Conservation (phyloP, 2,329 filamentous ascomycete species). For the Clonostachys byssicola region DNA sequence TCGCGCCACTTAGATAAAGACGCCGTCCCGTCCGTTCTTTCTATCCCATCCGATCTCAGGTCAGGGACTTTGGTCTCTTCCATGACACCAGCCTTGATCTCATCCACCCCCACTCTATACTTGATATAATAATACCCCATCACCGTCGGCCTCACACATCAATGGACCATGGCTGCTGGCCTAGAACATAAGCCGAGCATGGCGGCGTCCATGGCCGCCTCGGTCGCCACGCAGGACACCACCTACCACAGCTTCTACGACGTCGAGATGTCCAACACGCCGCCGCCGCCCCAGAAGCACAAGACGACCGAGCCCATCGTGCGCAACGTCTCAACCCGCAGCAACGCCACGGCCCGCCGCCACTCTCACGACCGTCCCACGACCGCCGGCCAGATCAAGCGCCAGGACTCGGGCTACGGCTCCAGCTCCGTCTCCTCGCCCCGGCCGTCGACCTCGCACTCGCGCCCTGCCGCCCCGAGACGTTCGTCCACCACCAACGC, state of each 20-base stretch:
- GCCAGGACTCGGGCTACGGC: constrained; percentile 57
- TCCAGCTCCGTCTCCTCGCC: constrained; percentile 35
- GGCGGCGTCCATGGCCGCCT: background rate
- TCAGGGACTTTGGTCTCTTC: too few species aligned
- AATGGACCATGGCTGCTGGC: too few species aligned
- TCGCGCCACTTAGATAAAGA: too few species aligned
- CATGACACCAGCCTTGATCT: too few species aligned
- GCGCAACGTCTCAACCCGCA: background rate
- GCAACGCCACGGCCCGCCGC: constrained; percentile 2
- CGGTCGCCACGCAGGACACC: constrained; percentile 12
- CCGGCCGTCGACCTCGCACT: constrained; percentile 27
- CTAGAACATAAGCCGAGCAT: too few species aligned
- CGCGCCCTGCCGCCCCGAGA: constrained; percentile 18
- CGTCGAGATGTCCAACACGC: constrained; percentile 39
- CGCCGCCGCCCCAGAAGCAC: constrained; percentile 14
- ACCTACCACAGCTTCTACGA: constrained; percentile 53
- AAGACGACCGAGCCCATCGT: constrained; percentile 6
- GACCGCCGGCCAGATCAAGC: constrained; percentile 36
- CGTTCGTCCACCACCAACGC: constrained; percentile 18
- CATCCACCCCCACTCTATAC: too few species aligned
- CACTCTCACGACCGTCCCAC: constrained; percentile 19
- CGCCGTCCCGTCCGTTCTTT: too few species aligned
- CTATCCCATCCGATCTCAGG: too few species aligned
- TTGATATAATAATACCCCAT: too few species aligned
- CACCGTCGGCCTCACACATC: too few species aligned